These are phyloP conservation scores for Penicillium sp. DNA, from an alignment of 2,329 filamentous ascomycete genomes.

Conservation along the genomic window DNA sequence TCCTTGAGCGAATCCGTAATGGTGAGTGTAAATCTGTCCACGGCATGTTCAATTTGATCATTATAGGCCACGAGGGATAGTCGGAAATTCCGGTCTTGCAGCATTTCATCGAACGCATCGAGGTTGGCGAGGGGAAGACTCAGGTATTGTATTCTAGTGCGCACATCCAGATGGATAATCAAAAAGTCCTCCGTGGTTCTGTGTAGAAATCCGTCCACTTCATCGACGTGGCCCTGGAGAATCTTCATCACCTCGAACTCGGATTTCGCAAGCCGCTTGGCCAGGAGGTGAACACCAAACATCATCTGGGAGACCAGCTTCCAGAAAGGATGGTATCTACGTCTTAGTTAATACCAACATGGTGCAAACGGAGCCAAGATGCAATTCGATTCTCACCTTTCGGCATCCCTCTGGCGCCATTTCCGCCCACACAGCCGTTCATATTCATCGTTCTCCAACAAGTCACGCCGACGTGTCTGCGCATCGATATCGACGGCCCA, in stretches of 20 bases:
- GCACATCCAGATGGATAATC: slow-evolving; percentile 73
- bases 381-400: slow-evolving; percentile 40
- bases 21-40: slow-evolving; percentile 71
- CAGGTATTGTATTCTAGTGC: slow-evolving; percentile 74
- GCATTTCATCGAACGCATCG: slow-evolving; percentile 78
- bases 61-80: slow-evolving; percentile 81
- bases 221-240: slow-evolving; percentile 86
- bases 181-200: slow-evolving; percentile 81
- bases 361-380: not conserved
- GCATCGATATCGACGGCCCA: slow-evolving; percentile 39
- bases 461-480: slow-evolving; percentile 57
- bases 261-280: slow-evolving; percentile 82
- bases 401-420: slow-evolving; percentile 74
- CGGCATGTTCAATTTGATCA: slow-evolving; percentile 84
- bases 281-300: slow-evolving; percentile 85
- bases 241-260: slow-evolving; percentile 85
- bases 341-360: not conserved
- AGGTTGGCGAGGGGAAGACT: slow-evolving; percentile 81
- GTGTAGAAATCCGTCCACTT: slow-evolving; percentile 88
- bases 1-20: slow-evolving; percentile 78
- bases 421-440: slow-evolving; percentile 69
- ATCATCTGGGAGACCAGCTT: slow-evolving; percentile 91
- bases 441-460: slow-evolving; percentile 67
- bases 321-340: slow-evolving; percentile 76
- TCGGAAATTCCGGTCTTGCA: slow-evolving; percentile 80